phyloP scores from a whole-genome alignment of 345 rosid genomes.

The Pistacia integerrima region DNA sequence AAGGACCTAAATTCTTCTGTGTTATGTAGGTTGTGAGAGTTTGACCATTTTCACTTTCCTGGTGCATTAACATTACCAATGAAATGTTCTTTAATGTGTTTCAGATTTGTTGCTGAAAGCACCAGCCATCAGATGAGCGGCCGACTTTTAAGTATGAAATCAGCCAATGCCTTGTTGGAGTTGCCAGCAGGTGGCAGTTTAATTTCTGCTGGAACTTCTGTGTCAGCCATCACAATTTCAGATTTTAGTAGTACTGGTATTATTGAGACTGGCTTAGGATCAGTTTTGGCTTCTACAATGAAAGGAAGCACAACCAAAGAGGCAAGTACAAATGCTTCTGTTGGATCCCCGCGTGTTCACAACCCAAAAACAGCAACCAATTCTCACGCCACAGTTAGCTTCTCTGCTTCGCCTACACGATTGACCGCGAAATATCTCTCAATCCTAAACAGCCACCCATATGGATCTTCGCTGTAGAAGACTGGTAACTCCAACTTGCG shows the following conservation, averaged over 20 bases:
- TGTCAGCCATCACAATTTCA: conserved; percentile 68
- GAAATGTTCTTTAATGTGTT: conserved; percentile 18
- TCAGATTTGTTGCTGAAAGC: conserved; percentile 93
- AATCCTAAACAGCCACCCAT: no score
- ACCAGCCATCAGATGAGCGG: conserved; percentile 92
- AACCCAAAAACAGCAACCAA: no score
- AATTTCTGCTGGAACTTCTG: conserved; percentile 72
- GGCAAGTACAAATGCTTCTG: conserved; percentile 35
- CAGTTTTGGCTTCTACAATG: conserved; percentile 35
- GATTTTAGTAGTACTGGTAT: conserved; percentile 43
- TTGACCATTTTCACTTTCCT: neutral
- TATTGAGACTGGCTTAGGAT: conserved; percentile 26
- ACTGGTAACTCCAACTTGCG: no score
- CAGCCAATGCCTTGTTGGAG: conserved; percentile 87
- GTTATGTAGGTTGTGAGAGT: neutral
- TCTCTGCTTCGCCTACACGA: no score
- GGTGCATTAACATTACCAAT: neutral
- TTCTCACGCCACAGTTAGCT: no score
- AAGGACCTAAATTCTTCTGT: neutral
- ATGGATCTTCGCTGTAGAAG: no score
- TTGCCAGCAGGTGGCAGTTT: conserved; percentile 66
- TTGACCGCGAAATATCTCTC: no score
- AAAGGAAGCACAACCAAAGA: conserved; percentile 34
- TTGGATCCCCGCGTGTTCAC: conserved; percentile 23
- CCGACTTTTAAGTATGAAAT: conserved; percentile 90